Conservation (phyloP, 2,329 filamentous ascomycete genomes). For the Cladosporium sphaerospermum region DNA sequence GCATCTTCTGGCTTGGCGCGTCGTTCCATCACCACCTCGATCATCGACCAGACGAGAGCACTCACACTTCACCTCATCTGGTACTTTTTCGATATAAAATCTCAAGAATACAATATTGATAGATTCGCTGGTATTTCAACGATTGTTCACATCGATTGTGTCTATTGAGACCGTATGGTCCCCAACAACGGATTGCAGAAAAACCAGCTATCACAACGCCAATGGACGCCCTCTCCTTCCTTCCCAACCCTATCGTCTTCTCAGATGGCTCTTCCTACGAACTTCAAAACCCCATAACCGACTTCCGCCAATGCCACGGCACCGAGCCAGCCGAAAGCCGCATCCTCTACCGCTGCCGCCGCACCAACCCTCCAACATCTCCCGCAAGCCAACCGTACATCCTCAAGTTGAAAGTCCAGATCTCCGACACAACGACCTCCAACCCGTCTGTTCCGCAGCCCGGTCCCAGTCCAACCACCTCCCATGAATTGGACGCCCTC, state of each 20-base stretch:
- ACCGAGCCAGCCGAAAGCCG: slow-evolving; percentile 18
- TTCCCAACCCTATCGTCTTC: not conserved
- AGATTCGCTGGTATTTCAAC: no score
- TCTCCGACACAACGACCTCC: slow-evolving; percentile 15
- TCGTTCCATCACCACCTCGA: not conserved
- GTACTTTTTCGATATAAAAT: no score
- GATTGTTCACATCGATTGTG: no score
- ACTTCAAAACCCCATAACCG: slow-evolving; percentile 20
- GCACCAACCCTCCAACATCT: slow-evolving; percentile 2
- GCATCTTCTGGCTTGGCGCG: not conserved
- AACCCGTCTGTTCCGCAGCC: slow-evolving; percentile 17
- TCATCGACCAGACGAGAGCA: not conserved
- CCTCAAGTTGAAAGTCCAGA: slow-evolving; percentile 29
- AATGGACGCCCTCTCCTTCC: not conserved
- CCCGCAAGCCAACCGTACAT: slow-evolving; percentile 11
- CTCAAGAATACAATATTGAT: no score
- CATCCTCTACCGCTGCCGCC: slow-evolving; percentile 24
- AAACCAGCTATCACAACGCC: no score
- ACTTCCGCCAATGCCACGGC: slow-evolving; percentile 27
- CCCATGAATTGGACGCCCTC: slow-evolving; percentile 24
- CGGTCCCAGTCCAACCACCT: slow-evolving; percentile 22
- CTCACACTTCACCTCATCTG: not conserved
- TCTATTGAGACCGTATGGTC: no score
- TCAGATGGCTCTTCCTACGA: not conserved
- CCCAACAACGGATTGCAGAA: no score